Conservation (phyloP, 2,329 filamentous ascomycete species). For the Fusarium sp. region DNA sequence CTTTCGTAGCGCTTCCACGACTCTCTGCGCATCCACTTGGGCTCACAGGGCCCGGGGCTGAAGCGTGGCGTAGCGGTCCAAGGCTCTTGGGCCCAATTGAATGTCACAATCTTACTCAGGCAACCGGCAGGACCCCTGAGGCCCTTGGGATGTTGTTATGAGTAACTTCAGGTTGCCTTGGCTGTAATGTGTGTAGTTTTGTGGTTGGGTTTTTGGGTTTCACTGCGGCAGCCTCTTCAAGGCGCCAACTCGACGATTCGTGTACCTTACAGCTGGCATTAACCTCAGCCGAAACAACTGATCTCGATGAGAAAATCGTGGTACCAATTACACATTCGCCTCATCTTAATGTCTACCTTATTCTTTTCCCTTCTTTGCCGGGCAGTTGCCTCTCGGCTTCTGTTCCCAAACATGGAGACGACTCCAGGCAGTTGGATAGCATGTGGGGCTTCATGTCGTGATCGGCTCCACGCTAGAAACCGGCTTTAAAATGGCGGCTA, state of each 20-base stretch:
- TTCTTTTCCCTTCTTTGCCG: constrained; percentile 24
- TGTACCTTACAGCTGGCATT: constrained; percentile 29
- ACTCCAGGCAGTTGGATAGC: constrained; percentile 18
- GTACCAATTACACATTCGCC: constrained; percentile 4
- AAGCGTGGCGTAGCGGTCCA: constrained; percentile 35
- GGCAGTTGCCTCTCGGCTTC: constrained; percentile 18
- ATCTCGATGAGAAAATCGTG: background rate
- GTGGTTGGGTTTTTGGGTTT: constrained; percentile 32
- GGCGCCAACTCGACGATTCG: constrained; percentile 11
- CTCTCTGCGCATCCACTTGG: constrained; percentile 44
- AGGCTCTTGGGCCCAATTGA: constrained; percentile 20
- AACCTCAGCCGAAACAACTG: constrained; percentile 1
- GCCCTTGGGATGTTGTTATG: constrained; percentile 4
- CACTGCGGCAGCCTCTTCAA: constrained; percentile 27
- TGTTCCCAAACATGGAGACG: constrained; percentile 7
- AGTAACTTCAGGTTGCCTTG: background rate
- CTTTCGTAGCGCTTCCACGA: constrained; percentile 48
- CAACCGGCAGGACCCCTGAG: constrained; percentile 20
- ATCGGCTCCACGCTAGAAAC: constrained; percentile 18
- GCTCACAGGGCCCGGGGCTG: constrained; percentile 33
- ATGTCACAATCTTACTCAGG: constrained; percentile 6
- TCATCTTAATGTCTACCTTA: constrained; percentile 7
- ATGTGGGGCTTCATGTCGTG: constrained; percentile 36
- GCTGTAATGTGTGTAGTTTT: constrained; percentile 7
- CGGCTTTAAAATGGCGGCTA: background rate